Percentiles rank a stretch among this genome's conserved stretches.
phyloP scores from a whole-genome alignment of 1,284 basidiomycete species.

The Veloboletus limbatus region DNA sequence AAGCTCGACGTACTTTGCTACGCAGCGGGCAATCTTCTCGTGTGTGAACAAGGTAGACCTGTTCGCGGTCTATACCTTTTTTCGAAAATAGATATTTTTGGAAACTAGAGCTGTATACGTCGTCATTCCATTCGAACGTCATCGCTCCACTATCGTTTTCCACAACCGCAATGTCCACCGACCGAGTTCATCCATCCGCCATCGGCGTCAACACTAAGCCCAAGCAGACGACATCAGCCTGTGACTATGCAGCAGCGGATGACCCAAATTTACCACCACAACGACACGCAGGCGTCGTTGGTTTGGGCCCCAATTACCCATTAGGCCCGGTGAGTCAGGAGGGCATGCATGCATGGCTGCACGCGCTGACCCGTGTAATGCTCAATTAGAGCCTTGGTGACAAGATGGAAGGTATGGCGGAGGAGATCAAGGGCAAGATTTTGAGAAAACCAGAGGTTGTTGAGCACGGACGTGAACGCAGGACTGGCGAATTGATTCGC shows the following conservation, averaged over 20 bases:
- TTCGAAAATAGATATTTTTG: too few species aligned
- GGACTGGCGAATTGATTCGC: constrained; percentile 47
- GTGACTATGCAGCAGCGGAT: background rate
- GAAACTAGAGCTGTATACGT: too few species aligned
- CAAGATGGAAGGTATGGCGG: constrained; percentile 48
- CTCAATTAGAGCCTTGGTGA: constrained; percentile 43
- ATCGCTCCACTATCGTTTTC: too few species aligned
- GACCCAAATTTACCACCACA: constrained; percentile 16
- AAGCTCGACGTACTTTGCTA: too few species aligned
- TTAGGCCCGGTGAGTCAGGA: constrained; percentile 14
- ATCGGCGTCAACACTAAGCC: constrained; percentile 3
- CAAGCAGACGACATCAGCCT: background rate
- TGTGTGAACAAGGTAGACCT: too few species aligned
- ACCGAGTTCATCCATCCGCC: constrained; percentile 8
- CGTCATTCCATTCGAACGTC: too few species aligned
- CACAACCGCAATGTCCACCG: constrained; percentile 17
- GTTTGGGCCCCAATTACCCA: constrained; percentile 25
- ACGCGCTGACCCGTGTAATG: background rate
- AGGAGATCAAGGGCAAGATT: constrained; percentile 52
- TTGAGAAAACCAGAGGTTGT: constrained; percentile 44
- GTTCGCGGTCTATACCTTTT: too few species aligned
- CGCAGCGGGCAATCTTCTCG: too few species aligned
- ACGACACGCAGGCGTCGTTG: constrained; percentile 19
- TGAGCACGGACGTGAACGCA: constrained; percentile 45
- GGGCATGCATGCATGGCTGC: background rate